phyloP scores from a whole-genome alignment of 345 rosid genomes.

The Salix caprea region DNA sequence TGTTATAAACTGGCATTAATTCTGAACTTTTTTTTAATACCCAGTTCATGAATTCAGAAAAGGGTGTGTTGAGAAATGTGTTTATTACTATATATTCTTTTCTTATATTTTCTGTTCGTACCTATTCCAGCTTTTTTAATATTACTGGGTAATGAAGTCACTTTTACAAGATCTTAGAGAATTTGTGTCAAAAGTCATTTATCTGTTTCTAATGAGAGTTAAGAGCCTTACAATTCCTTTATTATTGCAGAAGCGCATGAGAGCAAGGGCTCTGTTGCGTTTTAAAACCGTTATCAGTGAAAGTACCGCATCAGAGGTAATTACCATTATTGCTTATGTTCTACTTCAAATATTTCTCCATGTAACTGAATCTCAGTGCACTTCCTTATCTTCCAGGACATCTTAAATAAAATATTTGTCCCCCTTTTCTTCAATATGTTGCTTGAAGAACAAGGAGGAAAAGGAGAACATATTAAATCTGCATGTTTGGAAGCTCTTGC shows the following conservation, averaged over 20 bases:
- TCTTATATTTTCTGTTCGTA: neutral
- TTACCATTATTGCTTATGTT: neutral
- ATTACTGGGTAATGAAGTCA: neutral
- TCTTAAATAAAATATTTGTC: slow-evolving; percentile 62
- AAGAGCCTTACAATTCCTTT: neutral
- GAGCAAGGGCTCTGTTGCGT: slow-evolving; percentile 64
- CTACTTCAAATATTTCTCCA: neutral
- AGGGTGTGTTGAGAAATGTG: too few species aligned
- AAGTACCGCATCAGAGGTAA: slow-evolving; percentile 53
- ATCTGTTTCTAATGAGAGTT: neutral
- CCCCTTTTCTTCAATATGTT: slow-evolving; percentile 78
- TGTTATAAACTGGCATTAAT: too few species aligned
- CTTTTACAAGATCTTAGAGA: neutral
- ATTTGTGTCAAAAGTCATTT: neutral
- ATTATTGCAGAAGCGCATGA: slow-evolving; percentile 68
- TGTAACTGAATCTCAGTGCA: slow-evolving; percentile 11
- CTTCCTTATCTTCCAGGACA: slow-evolving; percentile 46
- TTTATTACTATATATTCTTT: too few species aligned
- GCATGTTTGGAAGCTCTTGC: slow-evolving; percentile 82
- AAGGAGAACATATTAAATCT: slow-evolving; percentile 53
- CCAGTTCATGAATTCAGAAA: too few species aligned
- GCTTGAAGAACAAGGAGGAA: slow-evolving; percentile 71
- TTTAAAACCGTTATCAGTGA: slow-evolving; percentile 49
- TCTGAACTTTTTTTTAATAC: too few species aligned
- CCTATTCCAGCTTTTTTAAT: neutral